Conservation (phyloP, 1,284 basidiomycete species). For the Heterobasidion irregulare region DNA sequence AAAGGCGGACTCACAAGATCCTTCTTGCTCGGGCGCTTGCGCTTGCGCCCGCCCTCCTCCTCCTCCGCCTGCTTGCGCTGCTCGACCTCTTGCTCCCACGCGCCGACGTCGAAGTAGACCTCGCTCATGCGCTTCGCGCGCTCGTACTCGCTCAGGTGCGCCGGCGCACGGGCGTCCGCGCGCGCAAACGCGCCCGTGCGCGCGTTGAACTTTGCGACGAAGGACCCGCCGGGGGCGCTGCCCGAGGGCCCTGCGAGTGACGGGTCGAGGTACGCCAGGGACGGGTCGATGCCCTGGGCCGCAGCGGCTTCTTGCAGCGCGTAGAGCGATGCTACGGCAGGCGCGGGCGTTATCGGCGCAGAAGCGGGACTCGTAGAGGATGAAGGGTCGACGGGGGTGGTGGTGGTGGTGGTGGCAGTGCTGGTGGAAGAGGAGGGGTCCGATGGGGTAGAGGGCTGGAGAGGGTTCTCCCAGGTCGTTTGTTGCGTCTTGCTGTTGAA, state of each 20-base stretch:
- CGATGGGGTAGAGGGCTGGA: conserved; percentile 30
- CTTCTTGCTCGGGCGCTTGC: conserved; percentile 75
- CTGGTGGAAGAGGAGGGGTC: conserved; percentile 15
- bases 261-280: conserved; percentile 76
- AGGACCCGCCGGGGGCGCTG: conserved; percentile 31
- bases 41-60: conserved; percentile 47
- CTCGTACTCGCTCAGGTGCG: conserved; percentile 77
- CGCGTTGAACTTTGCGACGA: conserved; percentile 74
- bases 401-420: conserved; percentile 12
- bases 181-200: conserved; percentile 75
- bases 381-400: conserved; percentile 14
- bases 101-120: conserved; percentile 82
- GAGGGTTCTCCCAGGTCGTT: conserved; percentile 86
- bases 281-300: conserved; percentile 79
- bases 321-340: conserved; percentile 23
- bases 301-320: conserved; percentile 55
- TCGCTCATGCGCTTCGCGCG: conserved; percentile 80
- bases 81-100: conserved; percentile 72
- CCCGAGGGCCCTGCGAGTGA: conserved; percentile 39
- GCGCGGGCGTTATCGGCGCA: conserved; percentile 17
- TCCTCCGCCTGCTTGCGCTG: conserved; percentile 45
- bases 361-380: conserved; percentile 13
- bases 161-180: conserved; percentile 57
- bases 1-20: conserved; percentile 53
- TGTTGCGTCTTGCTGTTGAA: conserved; percentile 73